A percentile compares a stretch with the other conserved stretches of the same genome.
These are phyloP conservation scores for Papiliotrema laurentii DNA, from an alignment of 1,284 basidiomycete genomes.

Conservation along the genomic window DNA sequence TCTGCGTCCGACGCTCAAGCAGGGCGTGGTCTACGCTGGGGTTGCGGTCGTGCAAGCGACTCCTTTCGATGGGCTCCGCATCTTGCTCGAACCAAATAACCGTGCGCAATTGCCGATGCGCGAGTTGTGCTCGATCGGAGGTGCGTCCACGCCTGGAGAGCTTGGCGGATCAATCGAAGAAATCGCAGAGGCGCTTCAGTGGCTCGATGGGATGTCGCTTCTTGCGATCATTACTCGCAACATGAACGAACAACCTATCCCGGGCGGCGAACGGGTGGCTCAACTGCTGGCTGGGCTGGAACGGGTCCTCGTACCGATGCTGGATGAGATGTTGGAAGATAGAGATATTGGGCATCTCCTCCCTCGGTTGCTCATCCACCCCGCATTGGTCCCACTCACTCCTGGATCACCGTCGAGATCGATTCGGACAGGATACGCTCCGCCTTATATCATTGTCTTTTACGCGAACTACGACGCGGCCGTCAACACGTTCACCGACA, in stretches of 20 bases:
- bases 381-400: constrained; percentile 39
- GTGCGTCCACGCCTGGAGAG: constrained; percentile 11
- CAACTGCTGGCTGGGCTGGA: constrained; percentile 34
- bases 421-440: constrained; percentile 28
- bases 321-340: constrained; percentile 40
- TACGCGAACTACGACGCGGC: constrained; percentile 49
- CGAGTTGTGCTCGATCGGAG: constrained; percentile 37
- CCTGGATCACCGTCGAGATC: constrained; percentile 20
- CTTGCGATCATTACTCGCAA: constrained; percentile 42
- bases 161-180: constrained; percentile 42
- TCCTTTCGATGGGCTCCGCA: constrained; percentile 49
- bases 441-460: constrained; percentile 48
- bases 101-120: constrained; percentile 48
- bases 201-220: constrained; percentile 44
- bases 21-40: constrained; percentile 47
- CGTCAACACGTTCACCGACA: constrained; percentile 44
- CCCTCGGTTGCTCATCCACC: constrained; percentile 41
- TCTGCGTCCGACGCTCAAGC: constrained; percentile 32
- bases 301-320: constrained; percentile 42
- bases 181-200: constrained; percentile 43
- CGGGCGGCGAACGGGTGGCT: constrained; percentile 26
- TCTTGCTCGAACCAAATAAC: constrained; percentile 41
- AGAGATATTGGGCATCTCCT: constrained; percentile 42
- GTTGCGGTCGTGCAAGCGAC: constrained; percentile 49
- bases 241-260: constrained; percentile 17